Percentiles rank a stretch among this genome's conserved stretches.
Conservation (phyloP, 208 protist species). For the Trypanosoma rangeli region DNA sequence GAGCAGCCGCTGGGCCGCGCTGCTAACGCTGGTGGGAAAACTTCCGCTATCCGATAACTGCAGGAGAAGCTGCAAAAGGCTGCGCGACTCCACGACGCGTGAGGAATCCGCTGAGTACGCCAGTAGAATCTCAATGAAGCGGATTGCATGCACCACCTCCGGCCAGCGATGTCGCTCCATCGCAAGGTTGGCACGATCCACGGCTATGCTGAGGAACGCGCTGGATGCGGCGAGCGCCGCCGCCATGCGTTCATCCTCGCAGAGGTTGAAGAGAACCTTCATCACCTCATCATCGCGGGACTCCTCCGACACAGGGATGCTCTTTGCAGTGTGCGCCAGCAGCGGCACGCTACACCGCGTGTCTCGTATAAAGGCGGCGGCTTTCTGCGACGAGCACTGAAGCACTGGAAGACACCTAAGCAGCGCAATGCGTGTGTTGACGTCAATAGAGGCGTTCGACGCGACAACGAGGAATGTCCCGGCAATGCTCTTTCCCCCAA, state of each 20-base stretch:
- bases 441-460: conserved; percentile 26
- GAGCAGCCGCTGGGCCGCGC: conserved; percentile 23
- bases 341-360: conserved; percentile 43
- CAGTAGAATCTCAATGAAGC: conserved; percentile 30
- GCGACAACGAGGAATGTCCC: conserved; percentile 56
- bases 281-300: conserved; percentile 33
- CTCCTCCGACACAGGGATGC: conserved; percentile 22
- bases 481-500: conserved; percentile 49
- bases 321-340: conserved; percentile 31
- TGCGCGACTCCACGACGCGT: conserved; percentile 23
- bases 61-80: conserved; percentile 21
- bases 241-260: conserved; percentile 45
- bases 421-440: conserved; percentile 30
- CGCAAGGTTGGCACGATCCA: conserved; percentile 22
- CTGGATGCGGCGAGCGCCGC: conserved; percentile 33
- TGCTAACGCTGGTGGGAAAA: conserved; percentile 1
- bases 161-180: conserved; percentile 15
- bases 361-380: conserved; percentile 54
- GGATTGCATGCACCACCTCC: conserved; percentile 23
- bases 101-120: conserved; percentile 17
- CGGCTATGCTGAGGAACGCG: conserved; percentile 39
- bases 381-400: conserved; percentile 45
- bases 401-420: conserved; percentile 46
- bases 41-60: conserved; percentile 6
- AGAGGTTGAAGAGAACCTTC: conserved; percentile 41